A percentile compares a stretch with the other conserved stretches of the same genome.
Conservation (phyloP, 805 yeast species). For the Priceomyces haplophilus region DNA sequence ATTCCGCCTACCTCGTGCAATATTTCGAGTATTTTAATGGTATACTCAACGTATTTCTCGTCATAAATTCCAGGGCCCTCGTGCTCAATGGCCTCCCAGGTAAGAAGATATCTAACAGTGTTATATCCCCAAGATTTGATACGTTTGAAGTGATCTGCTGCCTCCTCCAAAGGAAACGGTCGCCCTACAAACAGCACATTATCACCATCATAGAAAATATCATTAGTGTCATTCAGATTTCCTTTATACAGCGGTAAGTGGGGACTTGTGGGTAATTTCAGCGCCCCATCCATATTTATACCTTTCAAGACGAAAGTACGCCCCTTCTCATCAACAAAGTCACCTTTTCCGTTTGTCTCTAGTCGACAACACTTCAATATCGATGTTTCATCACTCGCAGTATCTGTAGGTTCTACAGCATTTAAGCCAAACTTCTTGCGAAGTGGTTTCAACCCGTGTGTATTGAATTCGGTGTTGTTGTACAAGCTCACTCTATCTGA, state of each 20-base stretch:
- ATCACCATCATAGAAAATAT: slow-evolving; percentile 66
- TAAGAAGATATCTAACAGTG: slow-evolving; percentile 67
- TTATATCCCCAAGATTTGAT: slow-evolving; percentile 82
- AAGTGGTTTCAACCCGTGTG: slow-evolving; percentile 27
- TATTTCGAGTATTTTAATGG: slow-evolving; percentile 57
- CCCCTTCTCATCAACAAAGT: slow-evolving; percentile 55
- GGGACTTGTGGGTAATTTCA: slow-evolving; percentile 68
- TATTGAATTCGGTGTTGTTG: slow-evolving; percentile 22
- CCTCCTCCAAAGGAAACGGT: slow-evolving; percentile 76
- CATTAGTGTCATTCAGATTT: slow-evolving; percentile 30
- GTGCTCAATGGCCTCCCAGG: slow-evolving; percentile 95
- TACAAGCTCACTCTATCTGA: slow-evolving; percentile 31
- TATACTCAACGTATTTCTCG: slow-evolving; percentile 67
- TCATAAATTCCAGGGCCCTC: slow-evolving; percentile 83
- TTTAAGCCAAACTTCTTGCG: slow-evolving; percentile 19
- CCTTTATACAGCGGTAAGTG: slow-evolving; percentile 41
- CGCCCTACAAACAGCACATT: slow-evolving; percentile 76
- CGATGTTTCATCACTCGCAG: slow-evolving; percentile 3
- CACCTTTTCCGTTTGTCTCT: slow-evolving; percentile 40
- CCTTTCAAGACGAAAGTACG: slow-evolving; percentile 70
- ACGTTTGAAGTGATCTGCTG: slow-evolving; percentile 62
- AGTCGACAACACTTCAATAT: slow-evolving; percentile 21
- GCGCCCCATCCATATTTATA: slow-evolving; percentile 72
- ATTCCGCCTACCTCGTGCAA: slow-evolving; percentile 65
- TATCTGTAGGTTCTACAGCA: slow-evolving; percentile 13